Evolutionary conservation across 2,329 filamentous ascomycete species (phyloP), one percentile per base, ranked within the genome.

Genomic region (Colletotrichum sp.): DNA sequence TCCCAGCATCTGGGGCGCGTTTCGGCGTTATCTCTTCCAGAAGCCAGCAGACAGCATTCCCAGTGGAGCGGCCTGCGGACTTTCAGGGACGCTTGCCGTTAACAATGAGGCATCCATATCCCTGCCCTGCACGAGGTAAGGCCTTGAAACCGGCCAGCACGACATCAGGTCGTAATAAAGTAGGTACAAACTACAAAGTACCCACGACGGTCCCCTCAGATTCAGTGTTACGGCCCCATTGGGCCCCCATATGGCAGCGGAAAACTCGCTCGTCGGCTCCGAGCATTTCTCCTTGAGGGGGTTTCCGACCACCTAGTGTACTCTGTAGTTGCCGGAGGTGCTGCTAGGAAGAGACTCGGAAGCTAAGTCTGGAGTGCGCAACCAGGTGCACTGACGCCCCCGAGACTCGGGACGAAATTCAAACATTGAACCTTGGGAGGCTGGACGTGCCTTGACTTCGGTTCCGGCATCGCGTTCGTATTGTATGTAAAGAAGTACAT

Each of bases 81-180:
- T 48, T 48, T 44, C 34, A 73, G 70, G 64, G 64, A 75, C 64
- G 48, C 10, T 64, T 64, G 69, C 72, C 69, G 63, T 71, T 63
- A 26, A 75, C 48, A 18, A 68, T 34, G 57, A 39, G 28, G 28
- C 59, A 62, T 62, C 18, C 44, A 24, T 32, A 69, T 73, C 73
- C 73, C 71, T 73, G 73, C 48, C 34, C 15, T 73, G 26, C 70
- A 73, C 69, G 70, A 62, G 59, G 70, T 44, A 36, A 73, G 57
- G 64, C 34, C 64, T 52, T 73, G 70, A 69, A 73, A 73, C 70
- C 28, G 70, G 64, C 69, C 70, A 73, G 73, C 70, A 73, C 70
- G 73, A 65, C 70, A 75, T 73, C 64, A 52, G 64, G 70, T 75
- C 64, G 65, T 16, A 75, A 68, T 75, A 69, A 68, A 73, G 57